phyloP scores from a whole-genome alignment of 495 filamentous ascomycete genomes.

The Neurospora sp. region DNA sequence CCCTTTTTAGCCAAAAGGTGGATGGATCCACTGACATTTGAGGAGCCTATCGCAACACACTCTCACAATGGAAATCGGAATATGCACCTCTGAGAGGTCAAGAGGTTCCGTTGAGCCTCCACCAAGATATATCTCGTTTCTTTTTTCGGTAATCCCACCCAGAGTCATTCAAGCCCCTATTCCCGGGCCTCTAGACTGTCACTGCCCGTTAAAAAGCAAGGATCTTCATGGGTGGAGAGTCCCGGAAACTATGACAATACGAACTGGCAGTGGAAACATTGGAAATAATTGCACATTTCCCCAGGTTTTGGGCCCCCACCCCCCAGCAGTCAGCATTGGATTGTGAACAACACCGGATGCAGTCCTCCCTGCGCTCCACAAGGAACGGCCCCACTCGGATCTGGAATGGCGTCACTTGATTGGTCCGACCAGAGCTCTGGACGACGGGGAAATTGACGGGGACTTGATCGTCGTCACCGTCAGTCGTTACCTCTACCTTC shows the following conservation, averaged over 20 bases:
- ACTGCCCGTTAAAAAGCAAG: not conserved
- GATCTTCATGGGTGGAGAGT: not conserved
- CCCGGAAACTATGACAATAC: not conserved
- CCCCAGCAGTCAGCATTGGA: not conserved
- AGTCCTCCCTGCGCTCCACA: not conserved
- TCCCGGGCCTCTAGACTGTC: not conserved
- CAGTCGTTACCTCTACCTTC: not conserved
- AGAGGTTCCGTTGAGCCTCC: no score
- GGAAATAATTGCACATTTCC: not conserved
- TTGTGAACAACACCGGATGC: not conserved
- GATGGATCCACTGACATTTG: not conserved
- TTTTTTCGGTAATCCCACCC: not conserved
- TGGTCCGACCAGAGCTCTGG: not conserved
- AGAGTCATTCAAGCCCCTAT: not conserved
- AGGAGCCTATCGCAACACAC: not conserved
- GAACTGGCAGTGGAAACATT: not conserved
- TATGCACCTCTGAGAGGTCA: not conserved
- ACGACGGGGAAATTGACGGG: not conserved
- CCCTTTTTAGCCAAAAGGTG: not conserved
- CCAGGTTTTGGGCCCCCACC: not conserved
- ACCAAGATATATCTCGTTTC: not conserved
- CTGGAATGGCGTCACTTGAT: not conserved
- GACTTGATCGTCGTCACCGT: not conserved
- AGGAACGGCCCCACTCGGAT: not conserved
- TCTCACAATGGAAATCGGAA: not conserved